Evolutionary conservation across 164 flowering plant species (phyloP).

Genomic region (Hamamelis virginiana): DNA sequence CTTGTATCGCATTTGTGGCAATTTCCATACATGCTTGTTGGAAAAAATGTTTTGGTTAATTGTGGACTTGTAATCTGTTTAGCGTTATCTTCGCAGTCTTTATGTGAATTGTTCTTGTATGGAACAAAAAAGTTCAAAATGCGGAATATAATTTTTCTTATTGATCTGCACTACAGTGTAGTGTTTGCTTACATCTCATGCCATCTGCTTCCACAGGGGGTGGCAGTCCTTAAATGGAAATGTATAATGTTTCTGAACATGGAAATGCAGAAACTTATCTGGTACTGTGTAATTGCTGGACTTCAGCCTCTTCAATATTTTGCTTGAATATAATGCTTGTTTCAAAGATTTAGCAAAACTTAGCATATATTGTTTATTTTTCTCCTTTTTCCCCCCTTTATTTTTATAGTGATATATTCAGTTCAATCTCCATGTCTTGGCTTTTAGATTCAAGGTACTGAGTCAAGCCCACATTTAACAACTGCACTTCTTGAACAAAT

Average conservation of each 20-base stretch:
- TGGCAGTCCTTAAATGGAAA: constrained; percentile 52
- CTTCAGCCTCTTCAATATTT: neutral
- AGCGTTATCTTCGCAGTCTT: too few species aligned
- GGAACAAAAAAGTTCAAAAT: too few species aligned
- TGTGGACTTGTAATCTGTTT: too few species aligned
- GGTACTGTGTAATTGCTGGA: constrained; percentile 26
- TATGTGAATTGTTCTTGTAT: too few species aligned
- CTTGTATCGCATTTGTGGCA: too few species aligned
- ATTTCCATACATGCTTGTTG: too few species aligned
- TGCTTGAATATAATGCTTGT: neutral
- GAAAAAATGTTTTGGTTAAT: too few species aligned
- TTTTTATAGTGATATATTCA: neutral
- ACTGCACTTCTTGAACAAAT: constrained; percentile 41
- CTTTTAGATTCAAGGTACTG: constrained; percentile 52
- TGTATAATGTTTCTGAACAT: constrained; percentile 39
- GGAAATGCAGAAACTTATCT: constrained; percentile 40
- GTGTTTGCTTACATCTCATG: constrained; percentile 6
- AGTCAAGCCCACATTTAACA: constrained; percentile 32
- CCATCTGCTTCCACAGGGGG: constrained; percentile 27
- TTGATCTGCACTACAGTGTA: neutral
- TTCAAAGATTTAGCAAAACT: neutral
- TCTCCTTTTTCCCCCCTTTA: neutral
- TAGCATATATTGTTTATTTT: neutral
- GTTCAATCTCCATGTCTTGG: constrained; percentile 1
- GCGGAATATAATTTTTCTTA: neutral